Conservation (phyloP, 1,284 basidiomycete species). For the Ustilago crameri region DNA sequence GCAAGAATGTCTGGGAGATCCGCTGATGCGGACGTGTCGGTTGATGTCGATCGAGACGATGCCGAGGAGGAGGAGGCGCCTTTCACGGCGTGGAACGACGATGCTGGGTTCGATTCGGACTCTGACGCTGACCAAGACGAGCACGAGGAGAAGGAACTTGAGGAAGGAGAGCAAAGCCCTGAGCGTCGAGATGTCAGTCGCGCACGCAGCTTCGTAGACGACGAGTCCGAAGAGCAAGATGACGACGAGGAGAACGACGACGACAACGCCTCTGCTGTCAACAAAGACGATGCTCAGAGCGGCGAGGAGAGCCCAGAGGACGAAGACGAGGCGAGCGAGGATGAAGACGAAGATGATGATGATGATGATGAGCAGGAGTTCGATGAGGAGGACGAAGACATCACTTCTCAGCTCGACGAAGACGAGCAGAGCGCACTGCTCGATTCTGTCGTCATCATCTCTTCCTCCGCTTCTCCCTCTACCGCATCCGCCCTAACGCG, state of each 20-base stretch:
- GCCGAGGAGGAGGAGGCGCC: not conserved
- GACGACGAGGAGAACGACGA: not conserved
- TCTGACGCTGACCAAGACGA: constrained; percentile 17
- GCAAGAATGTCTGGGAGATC: constrained; percentile 27
- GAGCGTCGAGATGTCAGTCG: not conserved
- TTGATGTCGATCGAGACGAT: not conserved
- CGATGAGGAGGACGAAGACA: constrained; percentile 13
- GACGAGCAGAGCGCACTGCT: constrained; percentile 12
- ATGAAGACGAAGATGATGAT: constrained; percentile 6
- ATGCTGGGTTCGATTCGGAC: constrained; percentile 30
- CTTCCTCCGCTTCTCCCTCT: constrained; percentile 17
- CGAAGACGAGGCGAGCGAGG: constrained; percentile 11
- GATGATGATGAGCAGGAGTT: not conserved
- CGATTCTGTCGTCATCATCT: constrained; percentile 20
- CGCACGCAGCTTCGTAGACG: constrained; percentile 6
- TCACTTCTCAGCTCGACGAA: constrained; percentile 13
- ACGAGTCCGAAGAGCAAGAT: constrained; percentile 8
- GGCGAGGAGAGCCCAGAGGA: constrained; percentile 4
- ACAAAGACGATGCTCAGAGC: not conserved
- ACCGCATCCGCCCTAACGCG: not conserved
- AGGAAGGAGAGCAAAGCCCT: constrained; percentile 12
- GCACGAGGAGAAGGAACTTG: not conserved
- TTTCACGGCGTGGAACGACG: constrained; percentile 15
- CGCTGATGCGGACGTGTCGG: not conserved
- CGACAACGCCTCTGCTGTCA: not conserved